Conservation (phyloP, 2,329 filamentous ascomycete genomes). For the Colletotrichum acutatum region DNA sequence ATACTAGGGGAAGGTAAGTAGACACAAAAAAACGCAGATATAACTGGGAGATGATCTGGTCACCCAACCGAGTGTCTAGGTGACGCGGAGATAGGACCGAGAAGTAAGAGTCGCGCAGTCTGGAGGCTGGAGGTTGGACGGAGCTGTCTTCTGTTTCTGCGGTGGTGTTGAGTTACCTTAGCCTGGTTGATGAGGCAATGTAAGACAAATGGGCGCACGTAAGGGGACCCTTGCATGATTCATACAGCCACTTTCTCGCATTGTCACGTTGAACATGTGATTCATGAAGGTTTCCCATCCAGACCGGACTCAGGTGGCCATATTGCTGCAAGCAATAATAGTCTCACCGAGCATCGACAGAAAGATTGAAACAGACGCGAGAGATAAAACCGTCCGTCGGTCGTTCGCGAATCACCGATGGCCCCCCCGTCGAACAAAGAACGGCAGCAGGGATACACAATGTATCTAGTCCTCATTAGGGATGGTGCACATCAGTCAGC, state of each 20-base stretch:
- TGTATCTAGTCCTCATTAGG: not conserved
- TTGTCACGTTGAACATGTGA: conserved; percentile 25
- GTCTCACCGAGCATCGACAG: not conserved
- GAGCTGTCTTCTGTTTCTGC: not conserved
- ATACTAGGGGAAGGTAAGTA: too few relatives aligned
- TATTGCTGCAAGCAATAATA: not conserved
- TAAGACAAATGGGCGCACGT: not conserved
- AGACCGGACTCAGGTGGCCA: not conserved
- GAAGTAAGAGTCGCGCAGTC: not conserved
- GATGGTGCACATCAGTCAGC: not conserved
- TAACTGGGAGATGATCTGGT: too few relatives aligned
- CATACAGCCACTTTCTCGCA: not conserved
- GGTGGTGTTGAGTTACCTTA: not conserved
- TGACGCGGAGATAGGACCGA: not conserved
- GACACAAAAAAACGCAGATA: too few relatives aligned
- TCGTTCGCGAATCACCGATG: not conserved
- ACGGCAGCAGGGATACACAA: not conserved
- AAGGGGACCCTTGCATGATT: not conserved
- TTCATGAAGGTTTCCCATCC: not conserved
- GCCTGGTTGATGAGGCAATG: conserved; percentile 17
- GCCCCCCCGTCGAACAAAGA: conserved; percentile 13
- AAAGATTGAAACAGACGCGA: not conserved
- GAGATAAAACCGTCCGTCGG: too few relatives aligned
- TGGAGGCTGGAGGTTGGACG: not conserved
- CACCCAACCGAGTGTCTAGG: not conserved